Evolutionary conservation across 495 filamentous ascomycete genomes (phyloP), one percentile per base, ranked within the genome.

Genomic region (Neurospora terricola): DNA sequence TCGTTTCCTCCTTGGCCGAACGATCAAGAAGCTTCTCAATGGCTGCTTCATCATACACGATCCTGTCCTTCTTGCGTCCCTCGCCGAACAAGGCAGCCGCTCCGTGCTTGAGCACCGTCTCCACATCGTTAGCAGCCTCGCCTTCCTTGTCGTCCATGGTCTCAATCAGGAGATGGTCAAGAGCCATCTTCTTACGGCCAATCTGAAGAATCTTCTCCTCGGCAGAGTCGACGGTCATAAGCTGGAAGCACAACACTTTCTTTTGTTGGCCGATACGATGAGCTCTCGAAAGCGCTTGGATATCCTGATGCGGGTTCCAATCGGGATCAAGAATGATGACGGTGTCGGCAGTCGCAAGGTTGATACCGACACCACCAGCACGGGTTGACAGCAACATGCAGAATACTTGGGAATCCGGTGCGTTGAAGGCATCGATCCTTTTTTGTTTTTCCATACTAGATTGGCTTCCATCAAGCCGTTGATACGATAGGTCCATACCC

Each of bases 241-340:
- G 82, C 78, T 98, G 94, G 79, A 97, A 97, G 68, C 96, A 94
- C 8, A 98, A 85, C 5, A 99, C 96, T 74, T 96, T 97, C 76
- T 97, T 95, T 78, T 92, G 91, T 80, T 99, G 96, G 0, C 96
- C 96, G 71, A 99, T 98, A 38, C 96, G 90, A 80, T 99, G 96
- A 30, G 95, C 96, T 73, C 96, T 90, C 9, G 94, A 97, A 6
- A 98, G 83, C 0, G 96, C 96, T 81, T 99, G 96, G 74, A 98
- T 93, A 78, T 99, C 96, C 80, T 98, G 96, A 76, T 98, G 96
- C 0, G 96, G 96, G 75, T 99, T 99, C 84, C 97, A 98, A 77
- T 99, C 96, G 0, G 96, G 96, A 78, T 99, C 96, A 75, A 98
- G 90, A 69, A 99, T 97, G 71, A 99, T 98, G 74, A 99, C 96